Conservation (phyloP, 345 rosid genomes). For the Arabidopsis arenosa region DNA sequence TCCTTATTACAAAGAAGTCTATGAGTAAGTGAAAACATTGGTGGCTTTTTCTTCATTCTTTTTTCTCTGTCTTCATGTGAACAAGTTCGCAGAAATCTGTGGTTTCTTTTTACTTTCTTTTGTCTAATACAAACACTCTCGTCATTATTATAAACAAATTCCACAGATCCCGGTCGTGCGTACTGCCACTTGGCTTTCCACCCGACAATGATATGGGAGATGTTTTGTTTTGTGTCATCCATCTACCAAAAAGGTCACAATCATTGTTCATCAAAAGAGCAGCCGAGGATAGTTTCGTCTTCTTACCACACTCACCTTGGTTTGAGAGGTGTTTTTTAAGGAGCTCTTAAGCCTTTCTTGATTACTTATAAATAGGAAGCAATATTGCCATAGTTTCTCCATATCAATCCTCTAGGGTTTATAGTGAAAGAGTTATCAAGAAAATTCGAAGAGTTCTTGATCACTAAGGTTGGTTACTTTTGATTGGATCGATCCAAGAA, state of each 20-base stretch:
- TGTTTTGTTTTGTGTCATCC: slow-evolving; percentile 39
- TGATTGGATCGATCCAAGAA: slow-evolving; percentile 7
- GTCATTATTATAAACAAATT: neutral
- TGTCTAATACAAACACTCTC: slow-evolving; percentile 19
- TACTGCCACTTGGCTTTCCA: slow-evolving; percentile 49
- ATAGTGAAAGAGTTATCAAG: neutral
- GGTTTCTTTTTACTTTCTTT: slow-evolving; percentile 22
- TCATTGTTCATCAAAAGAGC: slow-evolving; percentile 23
- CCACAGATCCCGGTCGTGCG: slow-evolving; percentile 29
- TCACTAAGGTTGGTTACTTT: slow-evolving; percentile 1
- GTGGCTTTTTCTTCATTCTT: slow-evolving; percentile 32
- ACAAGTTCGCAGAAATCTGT: slow-evolving; percentile 27
- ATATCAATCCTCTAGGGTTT: neutral
- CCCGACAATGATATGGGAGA: slow-evolving; percentile 51
- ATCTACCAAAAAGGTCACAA: slow-evolving; percentile 12
- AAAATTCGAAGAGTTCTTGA: neutral
- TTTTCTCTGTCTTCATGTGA: slow-evolving; percentile 39
- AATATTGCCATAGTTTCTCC: slow-evolving; percentile 18
- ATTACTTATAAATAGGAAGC: slow-evolving; percentile 4
- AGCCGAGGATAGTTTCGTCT: slow-evolving; percentile 5
- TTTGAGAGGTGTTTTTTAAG: neutral
- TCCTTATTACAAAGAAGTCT: slow-evolving; percentile 6
- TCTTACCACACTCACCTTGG: neutral
- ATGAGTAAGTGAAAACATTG: slow-evolving; percentile 27
- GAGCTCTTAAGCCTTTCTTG: slow-evolving; percentile 24